Conservation (phyloP, 2,329 filamentous ascomycete species). For the Podosphaera fusca region DNA sequence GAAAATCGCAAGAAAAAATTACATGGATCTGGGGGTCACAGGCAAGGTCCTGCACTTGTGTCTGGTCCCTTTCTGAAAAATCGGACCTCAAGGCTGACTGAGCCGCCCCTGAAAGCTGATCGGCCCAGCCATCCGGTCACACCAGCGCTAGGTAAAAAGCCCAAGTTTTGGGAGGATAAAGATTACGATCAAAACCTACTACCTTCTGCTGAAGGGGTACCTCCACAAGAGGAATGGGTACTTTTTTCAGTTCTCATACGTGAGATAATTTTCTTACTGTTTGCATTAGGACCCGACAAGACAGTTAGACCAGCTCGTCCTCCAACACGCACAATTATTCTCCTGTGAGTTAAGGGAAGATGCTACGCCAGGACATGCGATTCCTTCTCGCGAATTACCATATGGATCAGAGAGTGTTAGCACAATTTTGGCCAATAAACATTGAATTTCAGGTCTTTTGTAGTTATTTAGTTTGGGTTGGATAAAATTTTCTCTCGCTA, state of each 20-base stretch:
- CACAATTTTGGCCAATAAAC: background rate
- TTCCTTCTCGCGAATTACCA: conserved; percentile 27
- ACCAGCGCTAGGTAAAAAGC: conserved; percentile 52
- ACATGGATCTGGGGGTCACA: conserved; percentile 10
- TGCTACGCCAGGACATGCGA: conserved; percentile 15
- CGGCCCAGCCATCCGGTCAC: conserved; percentile 78
- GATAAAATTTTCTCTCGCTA: too few species aligned
- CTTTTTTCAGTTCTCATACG: conserved; percentile 33
- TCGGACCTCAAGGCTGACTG: conserved; percentile 46
- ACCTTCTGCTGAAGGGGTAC: conserved; percentile 61
- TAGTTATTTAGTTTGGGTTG: too few species aligned
- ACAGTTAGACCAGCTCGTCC: conserved; percentile 46
- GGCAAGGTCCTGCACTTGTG: conserved; percentile 14
- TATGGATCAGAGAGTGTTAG: conserved; percentile 26
- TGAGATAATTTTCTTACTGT: conserved; percentile 20
- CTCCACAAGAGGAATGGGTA: conserved; percentile 83
- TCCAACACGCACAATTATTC: conserved; percentile 40
- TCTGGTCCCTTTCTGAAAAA: conserved; percentile 15
- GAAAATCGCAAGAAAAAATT: conserved; percentile 26
- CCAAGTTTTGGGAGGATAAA: conserved; percentile 38
- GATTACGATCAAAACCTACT: conserved; percentile 31
- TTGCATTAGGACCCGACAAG: conserved; percentile 39
- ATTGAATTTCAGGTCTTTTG: background rate
- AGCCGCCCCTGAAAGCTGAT: conserved; percentile 67
- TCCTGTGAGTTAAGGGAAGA: conserved; percentile 26